Conservation (phyloP, 129 eudicot species). For the Sambucus nigra region DNA sequence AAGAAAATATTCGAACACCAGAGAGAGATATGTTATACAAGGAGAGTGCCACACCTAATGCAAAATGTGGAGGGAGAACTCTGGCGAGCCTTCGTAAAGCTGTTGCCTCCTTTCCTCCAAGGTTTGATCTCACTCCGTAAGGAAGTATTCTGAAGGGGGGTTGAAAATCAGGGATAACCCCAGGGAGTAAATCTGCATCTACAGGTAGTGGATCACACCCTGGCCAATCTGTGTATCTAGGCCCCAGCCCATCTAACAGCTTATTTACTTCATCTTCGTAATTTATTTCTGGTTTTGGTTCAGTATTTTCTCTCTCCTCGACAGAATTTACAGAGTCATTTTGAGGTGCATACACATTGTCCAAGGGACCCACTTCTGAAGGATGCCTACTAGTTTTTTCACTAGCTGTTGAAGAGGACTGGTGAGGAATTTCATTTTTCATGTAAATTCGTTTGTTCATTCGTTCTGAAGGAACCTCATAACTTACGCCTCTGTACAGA, state of each 20-base stretch:
- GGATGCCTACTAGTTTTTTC: conserved; percentile 10
- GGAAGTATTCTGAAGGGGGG: conserved; percentile 94
- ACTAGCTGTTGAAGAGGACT: conserved; percentile 17
- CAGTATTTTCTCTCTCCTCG: conserved; percentile 13
- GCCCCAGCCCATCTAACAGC: conserved; percentile 76
- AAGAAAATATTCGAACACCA: neutral
- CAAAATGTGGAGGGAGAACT: conserved; percentile 88
- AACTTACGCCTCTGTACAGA: conserved; percentile 79
- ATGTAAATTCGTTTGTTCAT: conserved; percentile 17
- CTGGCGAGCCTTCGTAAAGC: conserved; percentile 76
- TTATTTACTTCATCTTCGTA: conserved; percentile 88
- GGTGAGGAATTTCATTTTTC: conserved; percentile 24
- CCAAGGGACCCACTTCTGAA: conserved; percentile 17
- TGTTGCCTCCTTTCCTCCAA: conserved; percentile 67
- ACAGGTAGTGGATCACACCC: conserved; percentile 82
- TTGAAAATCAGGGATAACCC: conserved; percentile 48
- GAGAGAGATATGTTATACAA: neutral
- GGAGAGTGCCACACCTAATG: conserved; percentile 50
- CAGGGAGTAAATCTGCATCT: conserved; percentile 93
- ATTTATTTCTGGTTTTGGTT: conserved; percentile 29
- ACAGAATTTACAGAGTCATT: conserved; percentile 15
- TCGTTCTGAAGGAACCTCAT: conserved; percentile 43
- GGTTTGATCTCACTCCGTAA: conserved; percentile 60
- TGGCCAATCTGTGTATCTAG: conserved; percentile 86
- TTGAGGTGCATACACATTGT: conserved; percentile 22